Evolutionary conservation across 179 eudicot species (phyloP).

Genomic region (Silene vulgaris): DNA sequence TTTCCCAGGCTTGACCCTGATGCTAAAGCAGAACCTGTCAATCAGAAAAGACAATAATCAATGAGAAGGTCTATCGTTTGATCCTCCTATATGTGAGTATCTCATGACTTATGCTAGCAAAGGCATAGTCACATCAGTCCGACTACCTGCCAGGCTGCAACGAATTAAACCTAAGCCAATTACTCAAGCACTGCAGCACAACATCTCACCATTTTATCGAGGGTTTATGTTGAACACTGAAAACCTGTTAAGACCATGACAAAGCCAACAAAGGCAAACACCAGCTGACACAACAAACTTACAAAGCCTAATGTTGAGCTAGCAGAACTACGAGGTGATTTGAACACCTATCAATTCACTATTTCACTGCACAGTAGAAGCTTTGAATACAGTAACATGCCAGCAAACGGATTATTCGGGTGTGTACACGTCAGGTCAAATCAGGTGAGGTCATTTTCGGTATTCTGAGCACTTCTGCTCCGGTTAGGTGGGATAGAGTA

Average conservation of each 20-base stretch:
- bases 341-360: neutral
- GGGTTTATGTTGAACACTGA: neutral
- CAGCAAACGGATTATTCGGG: neutral
- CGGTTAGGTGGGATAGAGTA: too few species aligned
- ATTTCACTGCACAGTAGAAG: neutral
- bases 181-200: neutral
- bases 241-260: neutral
- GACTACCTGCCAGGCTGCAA: neutral
- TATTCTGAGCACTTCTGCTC: neutral
- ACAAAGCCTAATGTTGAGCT: neutral
- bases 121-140: neutral
- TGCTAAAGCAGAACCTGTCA: constrained; percentile 67
- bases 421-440: neutral
- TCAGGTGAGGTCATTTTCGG: neutral
- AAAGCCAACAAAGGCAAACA: constrained; percentile 1
- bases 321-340: neutral
- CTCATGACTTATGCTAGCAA: neutral
- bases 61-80: neutral
- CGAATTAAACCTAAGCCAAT: neutral
- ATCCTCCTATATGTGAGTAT: neutral
- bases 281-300: neutral
- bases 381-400: neutral
- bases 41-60: constrained; percentile 20
- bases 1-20: constrained; percentile 82
- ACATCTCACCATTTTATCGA: neutral